These are phyloP conservation scores for Monilinia laxa DNA, from an alignment of 2,329 filamentous ascomycete species.

Conservation along the genomic window DNA sequence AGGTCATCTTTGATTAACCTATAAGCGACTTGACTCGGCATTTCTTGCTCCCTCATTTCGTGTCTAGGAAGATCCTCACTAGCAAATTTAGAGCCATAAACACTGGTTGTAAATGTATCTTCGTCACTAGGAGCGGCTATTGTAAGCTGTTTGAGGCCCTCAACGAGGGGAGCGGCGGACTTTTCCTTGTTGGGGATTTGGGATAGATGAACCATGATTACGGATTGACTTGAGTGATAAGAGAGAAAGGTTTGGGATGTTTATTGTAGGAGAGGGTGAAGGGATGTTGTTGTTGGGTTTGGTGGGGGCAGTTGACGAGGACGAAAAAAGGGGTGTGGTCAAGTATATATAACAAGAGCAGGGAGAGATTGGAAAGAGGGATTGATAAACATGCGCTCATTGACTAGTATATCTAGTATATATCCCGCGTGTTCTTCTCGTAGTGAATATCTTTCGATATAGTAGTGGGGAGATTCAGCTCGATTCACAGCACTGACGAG, in stretches of 20 bases:
- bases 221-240: constrained; percentile 14
- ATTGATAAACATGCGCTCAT: neutral
- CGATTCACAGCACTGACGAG: neutral
- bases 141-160: constrained; percentile 48
- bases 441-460: neutral
- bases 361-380: neutral
- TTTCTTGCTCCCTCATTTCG: constrained; percentile 71
- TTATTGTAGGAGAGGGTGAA: too few species aligned
- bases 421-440: too few species aligned
- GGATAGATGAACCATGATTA: constrained; percentile 51
- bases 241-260: too few species aligned
- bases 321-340: neutral
- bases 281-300: neutral
- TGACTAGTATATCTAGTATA: too few species aligned
- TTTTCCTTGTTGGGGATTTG: constrained; percentile 41
- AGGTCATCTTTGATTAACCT: constrained; percentile 96
- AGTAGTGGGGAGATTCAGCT: neutral
- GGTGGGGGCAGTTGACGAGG: neutral
- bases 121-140: constrained; percentile 38
- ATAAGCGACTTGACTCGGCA: constrained; percentile 92
- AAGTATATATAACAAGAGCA: neutral
- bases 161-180: constrained; percentile 37
- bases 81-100: constrained; percentile 87
- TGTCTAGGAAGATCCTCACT: constrained; percentile 74
- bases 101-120: constrained; percentile 43